Conservation (phyloP, 1,284 basidiomycete genomes). For the Irpex sp. region DNA sequence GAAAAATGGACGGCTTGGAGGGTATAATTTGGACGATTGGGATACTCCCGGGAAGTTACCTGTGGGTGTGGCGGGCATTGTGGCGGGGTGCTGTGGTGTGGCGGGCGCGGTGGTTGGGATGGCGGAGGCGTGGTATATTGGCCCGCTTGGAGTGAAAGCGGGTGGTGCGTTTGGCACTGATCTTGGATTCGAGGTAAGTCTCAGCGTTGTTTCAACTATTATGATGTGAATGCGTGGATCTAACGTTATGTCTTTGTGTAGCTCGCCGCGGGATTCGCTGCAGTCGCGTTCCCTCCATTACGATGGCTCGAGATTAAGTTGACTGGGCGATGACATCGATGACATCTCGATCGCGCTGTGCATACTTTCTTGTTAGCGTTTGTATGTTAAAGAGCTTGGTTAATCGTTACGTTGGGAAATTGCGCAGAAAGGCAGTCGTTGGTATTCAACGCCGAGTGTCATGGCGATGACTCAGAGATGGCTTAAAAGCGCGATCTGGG, state of each 20-base stretch:
- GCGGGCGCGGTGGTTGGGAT: constrained; percentile 48
- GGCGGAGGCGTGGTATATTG: constrained; percentile 51
- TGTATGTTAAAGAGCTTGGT: no score
- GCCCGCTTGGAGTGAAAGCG: constrained; percentile 43
- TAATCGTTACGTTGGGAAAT: no score
- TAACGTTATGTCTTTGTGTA: not conserved
- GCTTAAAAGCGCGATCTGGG: no score
- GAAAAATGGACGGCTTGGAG: constrained; percentile 37
- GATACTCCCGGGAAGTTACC: constrained; percentile 50
- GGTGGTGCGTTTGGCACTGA: constrained; percentile 45
- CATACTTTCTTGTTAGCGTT: no score
- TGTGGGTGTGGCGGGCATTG: constrained; percentile 49
- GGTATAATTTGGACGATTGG: constrained; percentile 57
- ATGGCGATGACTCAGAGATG: no score
- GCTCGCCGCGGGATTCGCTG: constrained; percentile 43
- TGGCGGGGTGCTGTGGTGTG: constrained; percentile 44
- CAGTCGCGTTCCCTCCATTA: constrained; percentile 36
- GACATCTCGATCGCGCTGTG: no score
- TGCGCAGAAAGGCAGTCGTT: no score
- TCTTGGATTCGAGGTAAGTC: constrained; percentile 52
- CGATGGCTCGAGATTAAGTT: constrained; percentile 43
- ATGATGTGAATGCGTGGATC: not conserved
- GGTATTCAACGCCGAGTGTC: no score
- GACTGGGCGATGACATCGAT: constrained; percentile 31
- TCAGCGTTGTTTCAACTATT: not conserved